phyloP scores from a whole-genome alignment of 2,329 filamentous ascomycete species.

The Neoarthrinium moseri region DNA sequence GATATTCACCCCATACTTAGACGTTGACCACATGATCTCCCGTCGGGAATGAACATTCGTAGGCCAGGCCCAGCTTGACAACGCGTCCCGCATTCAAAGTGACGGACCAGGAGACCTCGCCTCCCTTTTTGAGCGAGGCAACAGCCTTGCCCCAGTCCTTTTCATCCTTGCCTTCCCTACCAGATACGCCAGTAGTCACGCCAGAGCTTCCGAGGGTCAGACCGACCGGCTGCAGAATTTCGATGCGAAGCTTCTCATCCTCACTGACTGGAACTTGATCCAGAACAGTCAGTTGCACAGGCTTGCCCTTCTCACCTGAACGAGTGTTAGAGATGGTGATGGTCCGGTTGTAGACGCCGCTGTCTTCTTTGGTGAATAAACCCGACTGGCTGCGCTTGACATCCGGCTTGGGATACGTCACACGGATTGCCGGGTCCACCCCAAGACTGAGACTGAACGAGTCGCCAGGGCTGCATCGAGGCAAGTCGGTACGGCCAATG shows the following conservation, averaged over 20 bases:
- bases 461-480: slow-evolving; percentile 55
- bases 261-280: slow-evolving; percentile 64
- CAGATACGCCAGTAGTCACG: slow-evolving; percentile 33
- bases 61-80: slow-evolving; percentile 41
- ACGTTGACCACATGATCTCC: slow-evolving; percentile 3
- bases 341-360: slow-evolving; percentile 46
- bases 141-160: slow-evolving; percentile 53
- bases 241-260: slow-evolving; percentile 55
- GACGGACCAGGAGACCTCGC: slow-evolving; percentile 60
- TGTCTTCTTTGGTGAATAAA: slow-evolving; percentile 53
- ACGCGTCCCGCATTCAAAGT: slow-evolving; percentile 55
- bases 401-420: slow-evolving; percentile 56
- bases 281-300: slow-evolving; percentile 48
- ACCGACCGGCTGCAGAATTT: slow-evolving; percentile 47
- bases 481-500: slow-evolving; percentile 54
- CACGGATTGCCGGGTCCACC: slow-evolving; percentile 56
- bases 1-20: neutral
- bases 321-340: slow-evolving; percentile 52
- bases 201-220: slow-evolving; percentile 37
- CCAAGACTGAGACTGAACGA: slow-evolving; percentile 54
- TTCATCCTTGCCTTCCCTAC: slow-evolving; percentile 28
- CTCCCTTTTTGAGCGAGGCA: slow-evolving; percentile 53
- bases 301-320: slow-evolving; percentile 28
- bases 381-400: slow-evolving; percentile 50
- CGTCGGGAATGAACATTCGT: slow-evolving; percentile 1